These are phyloP conservation scores for Asclepias syriaca DNA, from an alignment of 257 asterid genomes.

Conservation along the genomic window DNA sequence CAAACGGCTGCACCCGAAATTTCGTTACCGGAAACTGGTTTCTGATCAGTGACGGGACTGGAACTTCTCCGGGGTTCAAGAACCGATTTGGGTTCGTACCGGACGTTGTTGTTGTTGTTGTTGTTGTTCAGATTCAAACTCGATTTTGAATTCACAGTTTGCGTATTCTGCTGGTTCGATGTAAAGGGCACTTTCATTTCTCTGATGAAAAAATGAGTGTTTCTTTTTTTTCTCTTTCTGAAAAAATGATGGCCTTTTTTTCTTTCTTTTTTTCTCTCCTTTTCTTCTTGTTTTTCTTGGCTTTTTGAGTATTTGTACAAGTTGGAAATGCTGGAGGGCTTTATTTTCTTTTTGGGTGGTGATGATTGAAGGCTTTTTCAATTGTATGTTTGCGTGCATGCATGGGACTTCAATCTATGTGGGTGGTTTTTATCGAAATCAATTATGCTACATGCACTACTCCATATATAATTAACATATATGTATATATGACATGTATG, in stretches of 20 bases:
- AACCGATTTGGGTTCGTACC: constrained; percentile 78
- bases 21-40: constrained; percentile 24
- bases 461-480: too few relatives aligned
- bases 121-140: constrained; percentile 10
- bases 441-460: neutral
- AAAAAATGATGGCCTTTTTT: neutral
- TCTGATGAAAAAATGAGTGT: constrained; percentile 16
- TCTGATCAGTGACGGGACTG: constrained; percentile 41
- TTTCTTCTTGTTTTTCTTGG: constrained; percentile 7
- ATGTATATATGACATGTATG: too few relatives aligned
- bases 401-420: neutral
- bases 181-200: constrained; percentile 91
- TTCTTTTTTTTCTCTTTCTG: neutral
- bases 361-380: constrained; percentile 39
- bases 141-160: constrained; percentile 27
- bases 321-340: constrained; percentile 21
- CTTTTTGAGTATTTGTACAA: constrained; percentile 12
- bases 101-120: constrained; percentile 18
- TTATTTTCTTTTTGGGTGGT: constrained; percentile 21
- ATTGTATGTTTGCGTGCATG: constrained; percentile 33
- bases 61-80: constrained; percentile 76
- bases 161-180: constrained; percentile 33
- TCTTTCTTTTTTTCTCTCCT: neutral
- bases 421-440: neutral
- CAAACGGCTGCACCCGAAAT: constrained; percentile 1